Evolutionary conservation across 768 basidiomycete genomes (phyloP), one percentile per base, ranked within the genome.

Genomic region (Pisolithus marmoratus): DNA sequence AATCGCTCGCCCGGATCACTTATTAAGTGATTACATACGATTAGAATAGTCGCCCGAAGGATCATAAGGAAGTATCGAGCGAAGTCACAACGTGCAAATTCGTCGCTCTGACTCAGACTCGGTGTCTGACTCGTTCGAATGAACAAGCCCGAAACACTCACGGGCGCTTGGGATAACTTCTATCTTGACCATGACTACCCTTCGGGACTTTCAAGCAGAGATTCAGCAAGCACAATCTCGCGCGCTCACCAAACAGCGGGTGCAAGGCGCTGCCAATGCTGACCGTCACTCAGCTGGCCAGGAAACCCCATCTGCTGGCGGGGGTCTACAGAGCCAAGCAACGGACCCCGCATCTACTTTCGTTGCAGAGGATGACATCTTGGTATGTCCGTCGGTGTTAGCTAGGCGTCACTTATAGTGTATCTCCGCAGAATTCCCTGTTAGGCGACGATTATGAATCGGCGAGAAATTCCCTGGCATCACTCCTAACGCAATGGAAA

Each of bases 191-290:
- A 71, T 72, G 70, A 60, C 68, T 37, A 56, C 66, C 19, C 57
- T 73, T 46, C 63, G 60, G 37, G 66, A 53, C 54, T 73, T 73
- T 58, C 88, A 91, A 67, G 77, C 69, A 60, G 87, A 89, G 69
- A 91, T 90, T 54, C 83, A 90, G 55, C 80, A 86, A 57, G 85
- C 90, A 60, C 81, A 82, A 52, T 73, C 78, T 58, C 80, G 83
- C 46, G 86, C 89, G 67, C 70, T 81, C 42, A 70, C 76, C 27
- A 87, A 79, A 66, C 83, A 88, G 57, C 79, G 85, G 38, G 66
- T 26, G 45, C 58, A 53, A 64, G 60, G 53, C 43, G 43, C 45
- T 48, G 47, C 48, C 45, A 58, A 46, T 22, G 57, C 58, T 12
- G 61, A 64, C n/a, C 65, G 61, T 36, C 50, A 3, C 26, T 40